phyloP scores from a whole-genome alignment of 2,329 filamentous ascomycete genomes.

The Sarocladiaceae sp. region DNA sequence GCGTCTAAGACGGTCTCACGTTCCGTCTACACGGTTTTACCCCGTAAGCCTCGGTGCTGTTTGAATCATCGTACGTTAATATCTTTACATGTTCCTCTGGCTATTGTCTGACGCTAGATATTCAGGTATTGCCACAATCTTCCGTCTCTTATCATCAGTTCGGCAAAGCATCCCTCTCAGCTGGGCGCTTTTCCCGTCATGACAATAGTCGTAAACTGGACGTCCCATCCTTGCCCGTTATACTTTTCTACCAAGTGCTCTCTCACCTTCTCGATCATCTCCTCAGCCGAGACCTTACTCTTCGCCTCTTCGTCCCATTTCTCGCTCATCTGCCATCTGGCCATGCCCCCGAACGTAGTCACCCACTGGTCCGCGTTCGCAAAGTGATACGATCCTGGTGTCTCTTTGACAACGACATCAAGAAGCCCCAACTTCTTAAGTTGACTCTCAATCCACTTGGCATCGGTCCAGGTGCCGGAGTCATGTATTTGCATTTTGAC shows the following conservation, averaged over 20 bases:
- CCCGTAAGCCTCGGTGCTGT: no score
- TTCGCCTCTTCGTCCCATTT: slow-evolving; percentile 34
- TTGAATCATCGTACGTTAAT: no score
- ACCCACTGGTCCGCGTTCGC: slow-evolving; percentile 30
- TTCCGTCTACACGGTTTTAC: no score
- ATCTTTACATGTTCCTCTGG: no score
- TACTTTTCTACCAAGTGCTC: slow-evolving; percentile 34
- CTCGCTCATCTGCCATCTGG: slow-evolving; percentile 28
- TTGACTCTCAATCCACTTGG: slow-evolving; percentile 30
- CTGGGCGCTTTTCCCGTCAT: slow-evolving; percentile 16
- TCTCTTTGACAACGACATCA: slow-evolving; percentile 29
- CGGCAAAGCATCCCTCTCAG: slow-evolving; percentile 3
- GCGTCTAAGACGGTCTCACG: no score
- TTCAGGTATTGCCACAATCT: not conserved
- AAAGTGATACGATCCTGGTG: slow-evolving; percentile 21
- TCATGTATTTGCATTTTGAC: slow-evolving; percentile 33
- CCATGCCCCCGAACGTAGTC: slow-evolving; percentile 29
- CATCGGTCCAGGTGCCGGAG: slow-evolving; percentile 32
- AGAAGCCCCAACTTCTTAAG: slow-evolving; percentile 29
- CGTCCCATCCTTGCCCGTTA: slow-evolving; percentile 25
- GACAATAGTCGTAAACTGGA: slow-evolving; percentile 24
- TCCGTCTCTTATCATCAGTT: no score
- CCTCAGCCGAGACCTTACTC: slow-evolving; percentile 26
- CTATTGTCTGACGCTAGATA: no score
- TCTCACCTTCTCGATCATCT: slow-evolving; percentile 29